Conservation (phyloP, 805 yeast genomes). For the Blastobotrys chiropterorum region DNA sequence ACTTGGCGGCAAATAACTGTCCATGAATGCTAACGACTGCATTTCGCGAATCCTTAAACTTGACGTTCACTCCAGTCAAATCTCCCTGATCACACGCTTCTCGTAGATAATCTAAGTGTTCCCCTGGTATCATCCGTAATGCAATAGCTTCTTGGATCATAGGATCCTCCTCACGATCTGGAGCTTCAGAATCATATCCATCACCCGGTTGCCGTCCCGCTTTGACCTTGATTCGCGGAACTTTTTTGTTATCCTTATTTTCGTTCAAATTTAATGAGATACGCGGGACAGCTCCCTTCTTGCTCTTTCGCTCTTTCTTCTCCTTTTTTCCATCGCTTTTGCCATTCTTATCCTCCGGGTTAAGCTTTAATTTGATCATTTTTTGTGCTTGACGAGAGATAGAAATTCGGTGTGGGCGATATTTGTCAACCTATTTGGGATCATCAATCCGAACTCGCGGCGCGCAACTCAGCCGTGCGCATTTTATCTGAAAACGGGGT, state of each 20-base stretch:
- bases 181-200: constrained; percentile 95
- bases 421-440: neutral
- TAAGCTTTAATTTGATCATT: constrained; percentile 26
- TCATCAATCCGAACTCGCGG: no score
- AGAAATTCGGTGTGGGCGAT: no score
- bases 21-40: constrained; percentile 73
- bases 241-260: constrained; percentile 3
- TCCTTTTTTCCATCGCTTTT: constrained; percentile 5
- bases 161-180: constrained; percentile 94
- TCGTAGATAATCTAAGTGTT: constrained; percentile 64
- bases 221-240: constrained; percentile 47
- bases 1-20: constrained; percentile 68
- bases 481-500: no score
- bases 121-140: constrained; percentile 60
- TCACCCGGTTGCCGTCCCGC: constrained; percentile 78
- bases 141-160: constrained; percentile 80
- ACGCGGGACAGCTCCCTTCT: constrained; percentile 2
- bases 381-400: no score
- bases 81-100: constrained; percentile 66
- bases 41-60: constrained; percentile 75
- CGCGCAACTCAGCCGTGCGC: no score
- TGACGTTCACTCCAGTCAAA: constrained; percentile 60
- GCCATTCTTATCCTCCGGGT: constrained; percentile 15
- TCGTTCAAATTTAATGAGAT: constrained; percentile 10
- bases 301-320: constrained; percentile 1